phyloP scores from a whole-genome alignment of 257 asterid species.

The Penstemon davidsonii region DNA sequence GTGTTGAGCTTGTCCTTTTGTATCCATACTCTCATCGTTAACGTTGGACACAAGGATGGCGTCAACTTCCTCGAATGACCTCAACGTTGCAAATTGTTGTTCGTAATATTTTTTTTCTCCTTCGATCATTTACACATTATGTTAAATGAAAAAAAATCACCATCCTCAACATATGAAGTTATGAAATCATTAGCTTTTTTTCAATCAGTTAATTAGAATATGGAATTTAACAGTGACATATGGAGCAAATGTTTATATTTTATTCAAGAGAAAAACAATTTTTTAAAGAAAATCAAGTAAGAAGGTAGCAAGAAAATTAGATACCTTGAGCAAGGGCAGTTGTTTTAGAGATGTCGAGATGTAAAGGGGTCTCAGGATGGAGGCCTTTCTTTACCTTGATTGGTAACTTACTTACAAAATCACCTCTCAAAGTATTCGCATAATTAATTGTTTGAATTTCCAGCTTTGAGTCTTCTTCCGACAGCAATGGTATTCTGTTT shows the following conservation, averaged over 20 bases:
- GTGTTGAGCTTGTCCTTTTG: slow-evolving; percentile 45
- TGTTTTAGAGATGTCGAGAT: slow-evolving; percentile 42
- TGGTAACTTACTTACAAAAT: slow-evolving; percentile 70
- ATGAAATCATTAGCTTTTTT: too few relatives aligned
- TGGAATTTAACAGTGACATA: too few relatives aligned
- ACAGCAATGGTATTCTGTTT: slow-evolving; percentile 39
- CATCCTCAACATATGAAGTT: too few relatives aligned
- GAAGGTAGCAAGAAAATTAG: too few relatives aligned
- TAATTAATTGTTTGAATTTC: slow-evolving; percentile 23
- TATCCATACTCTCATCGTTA: slow-evolving; percentile 49
- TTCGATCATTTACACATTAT: slow-evolving; percentile 1
- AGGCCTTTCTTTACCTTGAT: slow-evolving; percentile 46
- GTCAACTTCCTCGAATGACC: slow-evolving; percentile 72
- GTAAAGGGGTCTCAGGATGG: slow-evolving; percentile 58
- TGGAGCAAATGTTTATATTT: too few relatives aligned
- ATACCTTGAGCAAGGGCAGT: slow-evolving; percentile 49
- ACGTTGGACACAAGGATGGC: slow-evolving; percentile 36
- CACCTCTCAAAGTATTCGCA: slow-evolving; percentile 34
- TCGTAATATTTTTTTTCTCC: slow-evolving; percentile 74
- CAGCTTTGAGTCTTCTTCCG: slow-evolving; percentile 29
- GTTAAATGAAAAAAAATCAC: too few relatives aligned
- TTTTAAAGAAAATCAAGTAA: too few relatives aligned
- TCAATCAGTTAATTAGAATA: too few relatives aligned
- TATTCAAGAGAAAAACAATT: too few relatives aligned
- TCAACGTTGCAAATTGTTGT: slow-evolving; percentile 63